Percentiles rank a stretch among this genome's conserved stretches.
These are phyloP conservation scores for Xylaria acuta DNA, from an alignment of 495 filamentous ascomycete genomes.

Conservation along the genomic window DNA sequence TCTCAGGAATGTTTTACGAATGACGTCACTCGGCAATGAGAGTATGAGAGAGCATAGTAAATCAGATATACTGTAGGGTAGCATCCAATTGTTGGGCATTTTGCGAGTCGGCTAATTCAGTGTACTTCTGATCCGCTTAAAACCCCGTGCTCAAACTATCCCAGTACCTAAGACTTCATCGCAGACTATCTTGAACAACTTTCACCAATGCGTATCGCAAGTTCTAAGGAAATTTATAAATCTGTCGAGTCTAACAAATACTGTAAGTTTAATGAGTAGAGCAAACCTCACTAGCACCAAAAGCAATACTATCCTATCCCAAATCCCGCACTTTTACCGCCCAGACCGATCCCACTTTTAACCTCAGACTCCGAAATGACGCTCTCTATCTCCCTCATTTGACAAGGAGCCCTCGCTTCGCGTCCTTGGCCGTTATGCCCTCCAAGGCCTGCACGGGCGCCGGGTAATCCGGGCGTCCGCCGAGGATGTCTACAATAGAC, in stretches of 20 bases:
- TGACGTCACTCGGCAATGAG: not conserved
- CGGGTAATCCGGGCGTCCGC: constrained; percentile 66
- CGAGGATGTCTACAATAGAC: constrained; percentile 81
- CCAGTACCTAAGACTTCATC: not conserved
- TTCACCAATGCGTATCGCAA: not conserved
- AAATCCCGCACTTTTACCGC: not conserved
- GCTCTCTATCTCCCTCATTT: constrained; percentile 9
- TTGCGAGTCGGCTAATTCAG: not conserved
- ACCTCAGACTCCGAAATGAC: constrained; percentile 20
- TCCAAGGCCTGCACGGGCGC: constrained; percentile 50
- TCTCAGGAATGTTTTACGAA: not conserved
- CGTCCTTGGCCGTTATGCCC: constrained; percentile 59
- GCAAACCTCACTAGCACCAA: not conserved
- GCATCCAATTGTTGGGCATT: too few species aligned
- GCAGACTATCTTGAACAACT: not conserved
- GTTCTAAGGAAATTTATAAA: constrained; percentile 3
- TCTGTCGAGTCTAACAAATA: constrained; percentile 8
- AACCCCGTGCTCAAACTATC: not conserved
- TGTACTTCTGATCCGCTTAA: not conserved
- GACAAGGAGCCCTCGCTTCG: constrained; percentile 54
- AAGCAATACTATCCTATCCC: constrained; percentile 8
- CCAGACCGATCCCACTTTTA: constrained; percentile 8
- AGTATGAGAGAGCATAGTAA: not conserved
- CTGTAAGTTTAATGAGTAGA: constrained; percentile 4
- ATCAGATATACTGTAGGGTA: not conserved